Evolutionary conservation across 805 yeast species (phyloP), one percentile per base, ranked within the genome.

Genomic region (Sugiyamaella chiloensis): DNA sequence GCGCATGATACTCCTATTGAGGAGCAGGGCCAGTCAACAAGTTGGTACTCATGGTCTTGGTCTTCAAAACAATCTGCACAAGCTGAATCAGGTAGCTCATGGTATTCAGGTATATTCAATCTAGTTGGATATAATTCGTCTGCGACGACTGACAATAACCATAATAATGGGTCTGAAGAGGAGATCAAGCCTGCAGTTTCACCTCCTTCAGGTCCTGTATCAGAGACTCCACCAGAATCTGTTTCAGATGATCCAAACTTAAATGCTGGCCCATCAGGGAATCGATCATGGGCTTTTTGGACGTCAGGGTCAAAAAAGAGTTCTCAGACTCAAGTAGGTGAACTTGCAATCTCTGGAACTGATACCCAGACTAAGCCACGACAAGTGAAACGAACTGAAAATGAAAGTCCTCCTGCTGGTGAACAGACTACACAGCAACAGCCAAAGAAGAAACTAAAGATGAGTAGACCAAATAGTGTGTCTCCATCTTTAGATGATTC

Each of bases 261-360:
- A 3, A 16, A 36, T 16, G 40, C 44, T 9, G 43, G 39, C 17
- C 40, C 43, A 16, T 31, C 40, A 2, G 55, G 41, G 1, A 52
- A 55, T 21, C 39, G 56, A n/a, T 49, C 63, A 2, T 65, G 68
- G 68, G 69, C 62, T 2, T 64, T 65, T 46, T 65, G 69, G 69
- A 52, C 63, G 1, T 21, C 14, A 4, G 42, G 42, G 2, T 26
- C 42, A n/a, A 26, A 24, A 5, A 14, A 8, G 14, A 26, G 40
- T 30, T 14, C 42, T n/a, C 16, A 32, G 14, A 9, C 36, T 3
- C 51, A 44, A 1, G 37, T 34, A 5, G 53, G 61, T 1, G 61
- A 63, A 35, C 52, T 65, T 9, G 69, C 69, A 1, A 55, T 65
- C 6, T 47, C 58, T 4, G 68, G 68, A 19, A 62, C 67, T 0